Conservation (phyloP, 148 eudicot species). For the Rhododendron ovatum region DNA sequence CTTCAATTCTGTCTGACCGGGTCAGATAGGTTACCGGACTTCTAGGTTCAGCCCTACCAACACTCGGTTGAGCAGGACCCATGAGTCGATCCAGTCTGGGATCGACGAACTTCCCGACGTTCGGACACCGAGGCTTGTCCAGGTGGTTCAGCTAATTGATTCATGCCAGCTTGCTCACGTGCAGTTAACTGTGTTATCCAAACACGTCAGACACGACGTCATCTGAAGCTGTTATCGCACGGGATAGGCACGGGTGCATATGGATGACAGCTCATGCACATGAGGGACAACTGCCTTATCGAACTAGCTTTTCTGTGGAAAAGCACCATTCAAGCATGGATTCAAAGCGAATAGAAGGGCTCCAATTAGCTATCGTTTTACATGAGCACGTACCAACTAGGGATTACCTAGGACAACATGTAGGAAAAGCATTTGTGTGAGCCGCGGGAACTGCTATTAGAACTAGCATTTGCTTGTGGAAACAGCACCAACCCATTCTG, state of each 20-base stretch:
- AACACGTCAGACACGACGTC: no score
- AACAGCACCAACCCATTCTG: neutral
- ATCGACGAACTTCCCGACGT: neutral
- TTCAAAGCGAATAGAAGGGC: neutral
- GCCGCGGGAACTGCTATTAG: no score
- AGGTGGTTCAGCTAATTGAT: neutral
- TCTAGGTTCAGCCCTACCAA: neutral
- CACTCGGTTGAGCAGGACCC: neutral
- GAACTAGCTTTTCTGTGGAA: neutral
- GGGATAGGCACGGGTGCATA: neutral
- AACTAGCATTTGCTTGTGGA: neutral
- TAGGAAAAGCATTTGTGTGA: neutral
- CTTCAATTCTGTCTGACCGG: neutral
- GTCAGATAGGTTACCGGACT: neutral
- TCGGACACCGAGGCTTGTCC: neutral
- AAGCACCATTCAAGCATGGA: neutral
- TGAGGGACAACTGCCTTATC: no score
- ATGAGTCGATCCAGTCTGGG: neutral
- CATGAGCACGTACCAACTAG: neutral
- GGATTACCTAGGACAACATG: neutral
- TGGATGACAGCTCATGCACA: neutral
- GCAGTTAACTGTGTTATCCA: neutral
- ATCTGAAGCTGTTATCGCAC: neutral
- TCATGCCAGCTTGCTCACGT: neutral
- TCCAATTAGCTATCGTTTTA: neutral